Evolutionary conservation across 352 stramenopile genomes (phyloP), one percentile per base, ranked within the genome.

Genomic region (Pythium dissotocum): DNA sequence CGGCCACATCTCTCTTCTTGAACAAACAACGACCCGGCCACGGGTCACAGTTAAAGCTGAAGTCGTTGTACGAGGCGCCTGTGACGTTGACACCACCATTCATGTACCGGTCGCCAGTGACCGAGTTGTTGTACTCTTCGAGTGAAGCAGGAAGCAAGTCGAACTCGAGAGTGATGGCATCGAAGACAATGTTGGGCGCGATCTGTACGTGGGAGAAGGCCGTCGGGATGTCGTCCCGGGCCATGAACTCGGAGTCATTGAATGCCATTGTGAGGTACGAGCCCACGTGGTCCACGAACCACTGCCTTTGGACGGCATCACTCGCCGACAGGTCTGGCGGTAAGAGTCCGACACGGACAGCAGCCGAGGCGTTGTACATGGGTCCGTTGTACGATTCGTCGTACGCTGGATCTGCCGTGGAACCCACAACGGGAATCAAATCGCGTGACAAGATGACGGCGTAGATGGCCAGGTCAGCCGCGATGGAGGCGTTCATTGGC

Each of bases 401-500:
- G 48, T 32, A 33, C 21, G 0, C n/a, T 2, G 10, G 7, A 18
- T 54, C 48, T 7, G 2, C 7, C 2, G 33, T 4, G 1, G n/a
- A 30, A 2, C 48, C 13, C 18, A 2, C 18, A 14, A 54, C 2
- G 6, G 48, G 48, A 18, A 12, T 33, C 4, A 54, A 54, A 4
- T 54, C n/a, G 2, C 21, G 4, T 6, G 12, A 24, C 48, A 36
- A 21, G 5, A 8, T 33, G 26, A 56, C 28, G 12, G 18, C 14
- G 49, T 56, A 56, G 24, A 21, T 3, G 8, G 26, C 9, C 49
- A 56, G 10, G 14, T 56, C 24, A 10, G 49, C 6, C 49, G 49
- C 49, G 28, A 56, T 33, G 10, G 49, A 56, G 8, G 49, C 49
- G 12, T 56, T 56, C 49, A 56, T 56, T 8, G 49, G 49, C 26